Conservation (phyloP, 225 moss, liverwort and hornwort species). For the Lunularia cruciata region DNA sequence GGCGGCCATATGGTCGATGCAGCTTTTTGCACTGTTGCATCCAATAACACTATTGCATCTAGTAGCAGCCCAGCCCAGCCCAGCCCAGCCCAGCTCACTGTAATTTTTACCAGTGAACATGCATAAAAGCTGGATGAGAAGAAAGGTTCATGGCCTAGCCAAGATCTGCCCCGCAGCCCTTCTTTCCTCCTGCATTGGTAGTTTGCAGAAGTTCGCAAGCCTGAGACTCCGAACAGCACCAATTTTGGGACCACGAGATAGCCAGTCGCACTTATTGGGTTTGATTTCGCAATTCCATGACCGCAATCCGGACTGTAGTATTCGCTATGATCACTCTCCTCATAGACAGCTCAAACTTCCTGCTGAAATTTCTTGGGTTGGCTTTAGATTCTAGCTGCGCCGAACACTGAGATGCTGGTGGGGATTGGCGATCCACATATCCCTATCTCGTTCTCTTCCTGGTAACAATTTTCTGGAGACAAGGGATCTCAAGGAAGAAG, state of each 20-base stretch:
- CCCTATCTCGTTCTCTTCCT: too few species aligned
- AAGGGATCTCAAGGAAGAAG: too few species aligned
- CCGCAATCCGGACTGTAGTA: too few species aligned
- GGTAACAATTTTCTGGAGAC: too few species aligned
- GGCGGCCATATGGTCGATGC: not conserved
- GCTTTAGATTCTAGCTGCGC: too few species aligned
- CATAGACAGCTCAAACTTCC: too few species aligned
- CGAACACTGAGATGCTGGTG: too few species aligned
- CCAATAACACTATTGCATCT: not conserved
- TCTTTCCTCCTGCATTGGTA: not conserved
- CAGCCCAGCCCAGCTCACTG: not conserved
- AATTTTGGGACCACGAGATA: not conserved
- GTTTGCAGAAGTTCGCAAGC: conserved; percentile 5
- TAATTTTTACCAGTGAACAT: conserved; percentile 7
- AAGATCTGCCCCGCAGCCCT: not conserved
- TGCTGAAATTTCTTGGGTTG: too few species aligned
- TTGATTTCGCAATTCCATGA: too few species aligned
- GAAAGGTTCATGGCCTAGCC: not conserved
- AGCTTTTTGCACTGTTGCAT: not conserved
- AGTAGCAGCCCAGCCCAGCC: not conserved
- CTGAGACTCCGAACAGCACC: not conserved
- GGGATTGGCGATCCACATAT: too few species aligned
- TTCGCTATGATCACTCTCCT: too few species aligned
- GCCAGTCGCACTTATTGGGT: conserved; percentile 8
- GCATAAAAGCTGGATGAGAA: not conserved